Conservation (phyloP, 345 rosid genomes). For the Gossypioides kirkii region DNA sequence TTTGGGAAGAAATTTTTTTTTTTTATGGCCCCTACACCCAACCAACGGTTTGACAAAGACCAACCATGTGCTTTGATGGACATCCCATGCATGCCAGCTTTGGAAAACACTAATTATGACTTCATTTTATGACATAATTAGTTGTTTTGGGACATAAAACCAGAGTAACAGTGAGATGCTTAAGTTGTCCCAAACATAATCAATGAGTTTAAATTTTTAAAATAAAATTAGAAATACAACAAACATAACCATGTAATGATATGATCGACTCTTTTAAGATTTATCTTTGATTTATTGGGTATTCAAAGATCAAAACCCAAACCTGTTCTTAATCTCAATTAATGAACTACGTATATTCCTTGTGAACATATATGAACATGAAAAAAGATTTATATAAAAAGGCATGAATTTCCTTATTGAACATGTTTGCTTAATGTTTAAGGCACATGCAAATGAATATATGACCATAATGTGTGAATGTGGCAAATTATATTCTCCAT, state of each 20-base stretch:
- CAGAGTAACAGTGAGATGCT: background rate
- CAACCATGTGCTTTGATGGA: constrained; percentile 8
- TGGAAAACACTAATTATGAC: background rate
- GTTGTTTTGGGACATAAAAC: background rate
- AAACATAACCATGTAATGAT: background rate
- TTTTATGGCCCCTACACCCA: constrained; percentile 26
- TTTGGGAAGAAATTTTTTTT: background rate
- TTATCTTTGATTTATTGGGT: background rate
- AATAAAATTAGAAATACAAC: background rate
- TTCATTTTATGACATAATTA: background rate
- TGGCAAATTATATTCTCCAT: background rate
- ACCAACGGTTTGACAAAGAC: constrained; percentile 23
- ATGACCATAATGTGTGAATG: background rate
- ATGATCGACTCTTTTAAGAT: background rate
- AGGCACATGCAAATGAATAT: background rate
- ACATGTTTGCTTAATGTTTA: background rate
- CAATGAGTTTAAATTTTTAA: background rate
- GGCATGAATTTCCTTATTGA: background rate
- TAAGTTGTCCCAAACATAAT: background rate
- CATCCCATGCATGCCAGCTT: constrained; percentile 16
- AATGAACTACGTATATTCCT: background rate
- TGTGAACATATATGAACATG: no score
- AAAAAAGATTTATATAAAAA: background rate
- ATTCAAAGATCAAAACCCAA: background rate
- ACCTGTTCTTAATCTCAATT: background rate